A percentile compares a stretch with the other conserved stretches of the same genome.
Evolutionary conservation across 345 rosid genomes (phyloP).

Genomic region (Hypericum androsaemum): DNA sequence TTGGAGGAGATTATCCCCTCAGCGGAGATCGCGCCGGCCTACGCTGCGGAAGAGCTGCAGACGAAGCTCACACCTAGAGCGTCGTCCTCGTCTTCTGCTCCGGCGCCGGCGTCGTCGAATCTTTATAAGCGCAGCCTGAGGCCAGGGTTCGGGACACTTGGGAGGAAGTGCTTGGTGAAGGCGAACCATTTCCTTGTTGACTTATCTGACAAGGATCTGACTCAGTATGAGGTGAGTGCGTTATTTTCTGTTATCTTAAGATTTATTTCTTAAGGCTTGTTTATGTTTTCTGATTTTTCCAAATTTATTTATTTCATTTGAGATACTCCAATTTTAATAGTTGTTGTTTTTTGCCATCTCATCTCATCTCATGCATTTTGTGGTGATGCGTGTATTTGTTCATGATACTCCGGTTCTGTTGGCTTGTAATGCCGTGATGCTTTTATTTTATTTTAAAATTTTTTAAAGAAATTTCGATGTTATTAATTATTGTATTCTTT

Average conservation of each 20-base stretch:
- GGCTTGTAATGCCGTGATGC: too few species aligned
- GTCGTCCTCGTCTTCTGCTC: not conserved
- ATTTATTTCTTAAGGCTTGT: too few species aligned
- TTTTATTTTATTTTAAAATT: too few species aligned
- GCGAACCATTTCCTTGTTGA: slow-evolving; percentile 66
- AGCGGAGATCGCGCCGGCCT: not conserved
- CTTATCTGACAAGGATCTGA: slow-evolving; percentile 34
- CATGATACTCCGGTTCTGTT: too few species aligned
- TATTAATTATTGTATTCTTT: too few species aligned
- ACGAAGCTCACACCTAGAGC: slow-evolving; percentile 8
- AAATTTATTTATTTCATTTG: too few species aligned
- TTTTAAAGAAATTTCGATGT: too few species aligned
- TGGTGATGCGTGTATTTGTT: too few species aligned
- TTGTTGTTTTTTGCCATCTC: too few species aligned
- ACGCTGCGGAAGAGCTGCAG: not conserved
- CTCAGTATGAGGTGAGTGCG: slow-evolving; percentile 56
- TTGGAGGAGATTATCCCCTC: not conserved
- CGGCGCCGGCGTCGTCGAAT: slow-evolving; percentile 51
- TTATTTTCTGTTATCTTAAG: too few species aligned
- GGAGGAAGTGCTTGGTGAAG: slow-evolving; percentile 26
- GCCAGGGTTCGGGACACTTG: slow-evolving; percentile 41
- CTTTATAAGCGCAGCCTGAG: slow-evolving; percentile 22
- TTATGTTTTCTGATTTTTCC: not conserved
- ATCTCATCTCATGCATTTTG: too few species aligned
- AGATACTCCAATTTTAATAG: too few species aligned